These are phyloP conservation scores for Boletellus deceptivus DNA, from an alignment of 1,284 basidiomycete species.

Conservation along the genomic window DNA sequence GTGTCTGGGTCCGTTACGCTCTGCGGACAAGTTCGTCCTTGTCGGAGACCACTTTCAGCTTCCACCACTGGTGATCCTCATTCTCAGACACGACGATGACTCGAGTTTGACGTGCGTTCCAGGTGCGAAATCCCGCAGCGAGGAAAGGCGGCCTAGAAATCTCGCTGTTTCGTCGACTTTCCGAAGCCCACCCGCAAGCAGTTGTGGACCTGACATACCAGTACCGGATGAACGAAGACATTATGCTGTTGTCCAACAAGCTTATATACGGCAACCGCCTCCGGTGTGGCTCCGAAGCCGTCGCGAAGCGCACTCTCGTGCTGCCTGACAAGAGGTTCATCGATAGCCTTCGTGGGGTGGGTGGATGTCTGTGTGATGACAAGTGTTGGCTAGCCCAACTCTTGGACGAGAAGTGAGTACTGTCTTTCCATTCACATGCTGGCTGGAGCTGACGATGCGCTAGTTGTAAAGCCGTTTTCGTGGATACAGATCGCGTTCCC, in stretches of 20 bases:
- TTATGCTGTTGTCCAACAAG: constrained; percentile 91
- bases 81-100: background rate
- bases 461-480: constrained; percentile 84
- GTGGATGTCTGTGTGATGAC: constrained; percentile 29
- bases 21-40: constrained; percentile 88
- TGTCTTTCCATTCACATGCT: background rate
- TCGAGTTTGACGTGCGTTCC: constrained; percentile 1
- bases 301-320: constrained; percentile 60
- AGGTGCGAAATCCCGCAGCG: constrained; percentile 83
- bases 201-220: constrained; percentile 85
- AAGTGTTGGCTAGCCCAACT: constrained; percentile 74
- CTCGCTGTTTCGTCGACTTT: constrained; percentile 87
- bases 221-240: constrained; percentile 97
- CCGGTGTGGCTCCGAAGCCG: constrained; percentile 71
- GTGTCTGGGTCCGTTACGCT: constrained; percentile 89
- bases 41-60: constrained; percentile 98
- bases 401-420: constrained; percentile 59
- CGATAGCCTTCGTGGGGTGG: constrained; percentile 37
- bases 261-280: constrained; percentile 85
- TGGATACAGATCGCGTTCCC: constrained; percentile 86
- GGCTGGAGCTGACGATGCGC: background rate
- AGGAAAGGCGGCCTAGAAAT: constrained; percentile 84
- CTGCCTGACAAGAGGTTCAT: constrained; percentile 51
- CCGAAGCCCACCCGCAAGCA: constrained; percentile 80
- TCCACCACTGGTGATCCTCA: constrained; percentile 76